Conservation (phyloP, 768 basidiomycete genomes). For the Psilocybe azurescens region DNA sequence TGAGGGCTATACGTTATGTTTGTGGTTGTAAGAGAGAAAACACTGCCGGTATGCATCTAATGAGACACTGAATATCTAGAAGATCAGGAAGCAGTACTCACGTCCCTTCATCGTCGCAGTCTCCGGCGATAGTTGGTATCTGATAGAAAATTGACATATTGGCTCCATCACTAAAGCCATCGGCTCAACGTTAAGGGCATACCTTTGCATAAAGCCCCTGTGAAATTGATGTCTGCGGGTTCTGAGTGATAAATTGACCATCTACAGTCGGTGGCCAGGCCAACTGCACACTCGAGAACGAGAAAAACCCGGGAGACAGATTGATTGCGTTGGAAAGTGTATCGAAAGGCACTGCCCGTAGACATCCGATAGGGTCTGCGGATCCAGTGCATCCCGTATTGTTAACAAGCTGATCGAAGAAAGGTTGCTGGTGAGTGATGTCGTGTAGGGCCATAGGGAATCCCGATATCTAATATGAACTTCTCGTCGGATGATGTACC, state of each 20-base stretch:
- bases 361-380: conserved; percentile 35
- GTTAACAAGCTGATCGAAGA: conserved; percentile 33
- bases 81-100: conserved; percentile 23
- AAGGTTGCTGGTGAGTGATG: conserved; percentile 18
- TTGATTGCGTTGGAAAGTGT: conserved; percentile 37
- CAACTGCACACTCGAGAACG: conserved; percentile 32
- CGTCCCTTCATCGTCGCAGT: conserved; percentile 48
- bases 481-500: too few relatives aligned
- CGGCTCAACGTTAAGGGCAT: too few relatives aligned
- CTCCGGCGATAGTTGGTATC: conserved; percentile 36
- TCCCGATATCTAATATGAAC: too few relatives aligned
- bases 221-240: conserved; percentile 31
- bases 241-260: conserved; percentile 35
- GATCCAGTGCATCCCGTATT: conserved; percentile 34
- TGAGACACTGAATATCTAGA: not conserved
- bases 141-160: not conserved
- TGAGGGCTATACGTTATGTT: conserved; percentile 28
- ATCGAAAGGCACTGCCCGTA: conserved; percentile 35
- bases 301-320: conserved; percentile 32
- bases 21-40: conserved; percentile 20
- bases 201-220: conserved; percentile 37
- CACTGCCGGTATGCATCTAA: conserved; percentile 1
- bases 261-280: conserved; percentile 42
- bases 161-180: too few relatives aligned
- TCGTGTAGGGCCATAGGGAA: not conserved